A percentile compares a stretch with the other conserved stretches of the same genome.
phyloP scores from a whole-genome alignment of 139 green algal genomes.

The Dunaliella sp. region DNA sequence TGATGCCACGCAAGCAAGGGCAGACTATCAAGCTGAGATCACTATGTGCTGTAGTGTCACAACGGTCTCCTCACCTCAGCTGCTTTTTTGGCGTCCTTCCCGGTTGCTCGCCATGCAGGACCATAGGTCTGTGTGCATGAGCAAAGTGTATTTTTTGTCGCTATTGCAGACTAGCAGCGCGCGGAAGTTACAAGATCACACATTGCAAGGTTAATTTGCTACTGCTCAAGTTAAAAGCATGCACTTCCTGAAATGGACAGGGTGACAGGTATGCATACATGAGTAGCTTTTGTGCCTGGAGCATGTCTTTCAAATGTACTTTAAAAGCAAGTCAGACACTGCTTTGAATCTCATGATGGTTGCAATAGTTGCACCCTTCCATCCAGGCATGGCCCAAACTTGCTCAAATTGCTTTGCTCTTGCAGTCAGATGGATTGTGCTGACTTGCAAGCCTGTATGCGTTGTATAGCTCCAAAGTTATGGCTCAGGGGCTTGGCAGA shows the following conservation, averaged over 20 bases:
- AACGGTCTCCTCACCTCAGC: not conserved
- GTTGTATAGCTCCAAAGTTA: not conserved
- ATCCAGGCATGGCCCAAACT: not conserved
- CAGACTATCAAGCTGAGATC: not conserved
- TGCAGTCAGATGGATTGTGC: not conserved
- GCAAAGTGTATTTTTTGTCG: not conserved
- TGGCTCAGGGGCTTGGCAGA: not conserved
- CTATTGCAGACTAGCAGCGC: not conserved
- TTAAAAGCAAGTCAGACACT: not conserved
- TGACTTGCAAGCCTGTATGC: not conserved
- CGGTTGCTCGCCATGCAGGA: conserved; percentile 1
- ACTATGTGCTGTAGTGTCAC: not conserved
- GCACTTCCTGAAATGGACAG: not conserved
- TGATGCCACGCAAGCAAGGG: not conserved
- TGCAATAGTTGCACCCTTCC: too few species aligned
- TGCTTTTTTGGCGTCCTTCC: not conserved
- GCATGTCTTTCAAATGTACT: not conserved
- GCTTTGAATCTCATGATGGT: too few species aligned
- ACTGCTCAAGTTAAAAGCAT: not conserved
- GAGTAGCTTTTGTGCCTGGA: not conserved
- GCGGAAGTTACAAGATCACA: not conserved
- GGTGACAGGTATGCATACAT: not conserved
- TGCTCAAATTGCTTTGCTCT: not conserved
- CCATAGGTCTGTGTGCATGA: conserved; percentile 8
- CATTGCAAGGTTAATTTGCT: not conserved